Percentiles rank a stretch among this genome's conserved stretches.
These are phyloP conservation scores for Asterella californica DNA, from an alignment of 225 moss, liverwort and hornwort genomes.

Conservation along the genomic window DNA sequence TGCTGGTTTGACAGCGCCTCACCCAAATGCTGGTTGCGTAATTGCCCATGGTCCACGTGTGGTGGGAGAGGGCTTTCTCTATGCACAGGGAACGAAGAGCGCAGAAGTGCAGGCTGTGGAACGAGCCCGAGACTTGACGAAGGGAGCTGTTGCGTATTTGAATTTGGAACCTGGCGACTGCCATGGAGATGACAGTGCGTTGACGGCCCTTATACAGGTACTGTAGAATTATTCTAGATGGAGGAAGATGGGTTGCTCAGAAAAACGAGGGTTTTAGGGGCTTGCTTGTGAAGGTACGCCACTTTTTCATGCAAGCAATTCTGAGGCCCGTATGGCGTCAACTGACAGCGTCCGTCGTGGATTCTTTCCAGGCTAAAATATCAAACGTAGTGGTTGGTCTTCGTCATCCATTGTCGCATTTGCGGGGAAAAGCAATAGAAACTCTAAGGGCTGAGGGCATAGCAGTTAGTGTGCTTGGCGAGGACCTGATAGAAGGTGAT, in stretches of 20 bases:
- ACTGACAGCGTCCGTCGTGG: not conserved
- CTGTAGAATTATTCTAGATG: not conserved
- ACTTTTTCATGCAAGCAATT: not conserved
- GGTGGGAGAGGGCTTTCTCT: constrained; percentile 84
- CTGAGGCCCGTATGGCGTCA: not conserved
- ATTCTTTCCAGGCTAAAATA: constrained; percentile 64
- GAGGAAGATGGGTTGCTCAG: not conserved
- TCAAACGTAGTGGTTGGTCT: constrained; percentile 87
- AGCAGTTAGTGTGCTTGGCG: constrained; percentile 72
- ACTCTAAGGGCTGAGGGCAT: constrained; percentile 61
- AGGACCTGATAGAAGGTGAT: constrained; percentile 39
- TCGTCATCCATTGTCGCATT: constrained; percentile 75
- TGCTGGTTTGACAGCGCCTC: constrained; percentile 83
- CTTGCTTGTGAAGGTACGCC: not conserved
- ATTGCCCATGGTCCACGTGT: constrained; percentile 69
- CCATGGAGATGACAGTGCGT: constrained; percentile 82
- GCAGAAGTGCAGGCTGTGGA: constrained; percentile 87
- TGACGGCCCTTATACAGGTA: constrained; percentile 63
- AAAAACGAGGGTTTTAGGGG: not conserved
- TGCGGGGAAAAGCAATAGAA: constrained; percentile 72
- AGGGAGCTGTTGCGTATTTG: constrained; percentile 69
- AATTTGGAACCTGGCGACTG: constrained; percentile 96
- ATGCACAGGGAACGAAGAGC: constrained; percentile 82
- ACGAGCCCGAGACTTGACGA: constrained; percentile 62
- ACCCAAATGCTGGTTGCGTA: constrained; percentile 91